Evolutionary conservation across 1,139 yeast genomes (phyloP).

Genomic region (Nematodospora anomalae): DNA sequence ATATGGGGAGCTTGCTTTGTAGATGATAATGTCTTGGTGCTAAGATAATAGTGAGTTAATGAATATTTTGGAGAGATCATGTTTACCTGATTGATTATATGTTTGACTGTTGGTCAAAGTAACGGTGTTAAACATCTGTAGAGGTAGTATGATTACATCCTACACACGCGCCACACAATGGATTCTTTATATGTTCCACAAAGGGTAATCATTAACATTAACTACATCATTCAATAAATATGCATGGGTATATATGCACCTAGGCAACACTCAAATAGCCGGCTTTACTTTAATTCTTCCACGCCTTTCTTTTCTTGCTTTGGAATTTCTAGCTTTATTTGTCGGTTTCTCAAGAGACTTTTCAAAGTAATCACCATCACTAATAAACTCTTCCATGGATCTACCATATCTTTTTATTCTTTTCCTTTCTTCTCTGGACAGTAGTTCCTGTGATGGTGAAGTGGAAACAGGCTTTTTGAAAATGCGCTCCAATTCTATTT

Average conservation of each 20-base stretch:
- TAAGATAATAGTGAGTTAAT: constrained; percentile 35
- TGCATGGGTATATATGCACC: background rate
- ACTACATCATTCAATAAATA: no score
- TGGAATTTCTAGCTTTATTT: constrained; percentile 2
- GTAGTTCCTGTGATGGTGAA: background rate
- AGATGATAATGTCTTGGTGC: constrained; percentile 21
- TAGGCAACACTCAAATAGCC: background rate
- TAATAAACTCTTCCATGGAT: background rate
- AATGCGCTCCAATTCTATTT: background rate
- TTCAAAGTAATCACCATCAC: background rate
- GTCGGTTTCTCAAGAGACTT: background rate
- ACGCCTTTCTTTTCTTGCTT: constrained; percentile 3
- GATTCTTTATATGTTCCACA: no score
- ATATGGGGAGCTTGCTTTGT: constrained; percentile 29
- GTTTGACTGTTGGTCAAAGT: no score
- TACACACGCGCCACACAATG: background rate
- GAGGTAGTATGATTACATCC: no score
- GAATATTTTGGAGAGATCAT: constrained; percentile 48
- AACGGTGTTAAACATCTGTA: no score
- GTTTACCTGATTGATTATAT: background rate
- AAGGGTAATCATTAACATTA: no score
- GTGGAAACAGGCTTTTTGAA: background rate
- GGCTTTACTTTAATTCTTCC: background rate
- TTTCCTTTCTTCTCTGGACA: background rate
- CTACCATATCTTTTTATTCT: background rate